Evolutionary conservation across 305 asterid genomes (phyloP).

Genomic region (Rubia occidens): DNA sequence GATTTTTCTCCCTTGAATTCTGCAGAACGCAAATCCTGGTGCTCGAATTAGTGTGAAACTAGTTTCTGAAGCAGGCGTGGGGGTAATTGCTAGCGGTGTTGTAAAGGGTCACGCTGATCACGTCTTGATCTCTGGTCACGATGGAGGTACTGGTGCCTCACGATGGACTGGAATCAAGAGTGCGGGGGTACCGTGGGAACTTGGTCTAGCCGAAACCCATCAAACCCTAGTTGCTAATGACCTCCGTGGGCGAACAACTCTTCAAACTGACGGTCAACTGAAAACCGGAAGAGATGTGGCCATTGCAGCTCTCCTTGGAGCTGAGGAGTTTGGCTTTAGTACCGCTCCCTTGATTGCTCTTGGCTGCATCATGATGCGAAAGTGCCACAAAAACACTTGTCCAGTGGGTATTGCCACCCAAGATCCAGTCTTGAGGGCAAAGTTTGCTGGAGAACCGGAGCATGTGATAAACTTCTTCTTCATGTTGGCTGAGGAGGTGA

Average conservation of each 20-base stretch:
- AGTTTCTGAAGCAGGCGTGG: constrained; percentile 99
- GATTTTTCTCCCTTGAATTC: constrained; percentile 10
- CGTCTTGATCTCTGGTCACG: constrained; percentile 94
- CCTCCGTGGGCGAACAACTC: constrained; percentile 90
- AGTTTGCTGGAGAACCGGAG: constrained; percentile 98
- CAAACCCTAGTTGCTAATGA: constrained; percentile 97
- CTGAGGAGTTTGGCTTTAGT: constrained; percentile 99
- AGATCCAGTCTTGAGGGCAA: constrained; percentile 92
- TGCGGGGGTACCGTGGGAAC: constrained; percentile 99
- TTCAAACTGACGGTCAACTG: constrained; percentile 97
- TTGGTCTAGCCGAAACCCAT: constrained; percentile 98
- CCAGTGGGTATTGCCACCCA: constrained; percentile 99
- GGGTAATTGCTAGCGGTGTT: constrained; percentile 97
- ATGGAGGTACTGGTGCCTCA: constrained; percentile 99
- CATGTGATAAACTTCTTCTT: constrained; percentile 96
- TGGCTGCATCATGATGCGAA: constrained; percentile 99
- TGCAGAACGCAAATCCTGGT: constrained; percentile 85
- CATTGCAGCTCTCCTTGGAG: constrained; percentile 96
- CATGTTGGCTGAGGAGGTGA: constrained; percentile 94
- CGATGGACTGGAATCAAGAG: constrained; percentile 99
- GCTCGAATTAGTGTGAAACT: constrained; percentile 97
- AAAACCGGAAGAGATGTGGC: constrained; percentile 99
- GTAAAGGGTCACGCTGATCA: constrained; percentile 99
- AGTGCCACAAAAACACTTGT: constrained; percentile 98
- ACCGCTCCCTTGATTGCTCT: constrained; percentile 96